Conservation (phyloP, 768 basidiomycete species). For the Rhodotorula babjevae region DNA sequence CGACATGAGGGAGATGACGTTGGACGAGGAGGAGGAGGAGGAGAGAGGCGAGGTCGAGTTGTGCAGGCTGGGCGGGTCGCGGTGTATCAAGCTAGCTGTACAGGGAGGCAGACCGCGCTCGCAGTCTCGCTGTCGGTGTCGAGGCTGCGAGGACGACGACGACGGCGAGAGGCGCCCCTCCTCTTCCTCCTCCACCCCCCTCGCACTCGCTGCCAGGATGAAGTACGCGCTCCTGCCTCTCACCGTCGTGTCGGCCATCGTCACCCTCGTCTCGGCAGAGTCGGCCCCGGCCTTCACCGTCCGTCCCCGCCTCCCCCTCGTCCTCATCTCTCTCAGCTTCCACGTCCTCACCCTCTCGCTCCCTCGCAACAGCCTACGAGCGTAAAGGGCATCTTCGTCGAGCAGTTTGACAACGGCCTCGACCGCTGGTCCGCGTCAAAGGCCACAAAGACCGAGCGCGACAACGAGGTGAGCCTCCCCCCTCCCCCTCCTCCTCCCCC, state of each 20-base stretch:
- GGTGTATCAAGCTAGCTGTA: too few relatives aligned
- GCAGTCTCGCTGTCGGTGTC: too few relatives aligned
- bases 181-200: neutral
- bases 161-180: neutral
- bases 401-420: conserved; percentile 87
- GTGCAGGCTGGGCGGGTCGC: neutral
- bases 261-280: conserved; percentile 17
- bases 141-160: too few relatives aligned
- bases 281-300: conserved; percentile 32
- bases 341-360: neutral
- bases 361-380: conserved; percentile 21
- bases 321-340: neutral
- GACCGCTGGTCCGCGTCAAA: conserved; percentile 92
- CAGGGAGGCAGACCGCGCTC: too few relatives aligned
- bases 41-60: neutral
- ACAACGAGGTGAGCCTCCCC: conserved; percentile 62
- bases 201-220: conserved; percentile 1
- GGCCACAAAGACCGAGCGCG: conserved; percentile 96
- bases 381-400: conserved; percentile 60
- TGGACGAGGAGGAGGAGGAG: neutral
- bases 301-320: neutral
- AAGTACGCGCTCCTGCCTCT: conserved; percentile 31
- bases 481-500: neutral
- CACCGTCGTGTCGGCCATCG: conserved; percentile 11
- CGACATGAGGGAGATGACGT: neutral